phyloP scores from a whole-genome alignment of 768 basidiomycete genomes.

The Boletales sp. region DNA sequence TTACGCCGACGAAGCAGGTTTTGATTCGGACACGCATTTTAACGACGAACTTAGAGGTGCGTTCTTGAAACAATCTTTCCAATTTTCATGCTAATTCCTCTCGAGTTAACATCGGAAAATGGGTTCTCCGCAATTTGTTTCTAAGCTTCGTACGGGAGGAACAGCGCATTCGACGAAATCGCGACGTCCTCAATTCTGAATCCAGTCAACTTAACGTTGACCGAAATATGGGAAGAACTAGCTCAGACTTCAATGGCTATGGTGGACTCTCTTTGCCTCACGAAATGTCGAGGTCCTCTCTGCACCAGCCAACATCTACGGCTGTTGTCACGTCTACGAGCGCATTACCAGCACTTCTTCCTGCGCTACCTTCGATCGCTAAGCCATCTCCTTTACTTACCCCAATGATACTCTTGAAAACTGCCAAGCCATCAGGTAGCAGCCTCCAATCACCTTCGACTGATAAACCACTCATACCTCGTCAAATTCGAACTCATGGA shows the following conservation, averaged over 20 bases:
- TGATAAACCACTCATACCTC: constrained; percentile 30
- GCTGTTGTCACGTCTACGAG: constrained; percentile 60
- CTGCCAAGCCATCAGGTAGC: constrained; percentile 26
- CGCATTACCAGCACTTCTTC: constrained; percentile 64
- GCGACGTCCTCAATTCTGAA: constrained; percentile 23
- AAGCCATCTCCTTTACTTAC: constrained; percentile 55
- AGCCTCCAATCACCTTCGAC: constrained; percentile 44
- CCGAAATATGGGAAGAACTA: constrained; percentile 19
- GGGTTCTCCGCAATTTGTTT: constrained; percentile 86
- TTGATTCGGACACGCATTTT: constrained; percentile 53
- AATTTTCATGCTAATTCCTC: constrained; percentile 4
- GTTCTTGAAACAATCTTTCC: constrained; percentile 28
- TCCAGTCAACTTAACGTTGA: constrained; percentile 18
- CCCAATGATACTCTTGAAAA: constrained; percentile 53
- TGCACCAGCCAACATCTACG: constrained; percentile 25
- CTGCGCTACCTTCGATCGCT: constrained; percentile 40
- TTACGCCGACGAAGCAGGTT: constrained; percentile 89
- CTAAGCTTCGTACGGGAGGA: constrained; percentile 72
- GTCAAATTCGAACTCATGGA: constrained; percentile 42
- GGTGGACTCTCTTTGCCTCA: constrained; percentile 26
- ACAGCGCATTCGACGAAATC: constrained; percentile 40
- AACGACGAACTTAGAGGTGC: constrained; percentile 79
- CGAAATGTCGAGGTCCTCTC: constrained; percentile 25
- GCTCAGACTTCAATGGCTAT: constrained; percentile 24
- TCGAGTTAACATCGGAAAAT: constrained; percentile 88